phyloP scores from a whole-genome alignment of 1,284 basidiomycete species.

The Mycena sp. region DNA sequence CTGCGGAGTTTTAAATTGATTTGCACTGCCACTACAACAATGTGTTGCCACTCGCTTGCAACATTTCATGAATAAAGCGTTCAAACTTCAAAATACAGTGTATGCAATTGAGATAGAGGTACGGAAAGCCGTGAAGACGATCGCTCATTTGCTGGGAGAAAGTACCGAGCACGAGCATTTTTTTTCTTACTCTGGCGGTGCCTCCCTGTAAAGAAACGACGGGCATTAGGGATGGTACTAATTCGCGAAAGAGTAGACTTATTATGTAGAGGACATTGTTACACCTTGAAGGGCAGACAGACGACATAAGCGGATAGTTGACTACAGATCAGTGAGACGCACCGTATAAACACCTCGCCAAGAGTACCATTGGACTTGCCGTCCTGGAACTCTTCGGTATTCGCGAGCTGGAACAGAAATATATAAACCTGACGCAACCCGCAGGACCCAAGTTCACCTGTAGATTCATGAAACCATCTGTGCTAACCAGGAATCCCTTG shows the following conservation, averaged over 20 bases:
- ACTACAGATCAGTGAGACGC: slow-evolving; percentile 40
- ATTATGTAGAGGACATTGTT: slow-evolving; percentile 96
- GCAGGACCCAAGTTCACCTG: slow-evolving; percentile 67
- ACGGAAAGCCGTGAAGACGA: not conserved
- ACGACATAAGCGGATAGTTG: slow-evolving; percentile 19
- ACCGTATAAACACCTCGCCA: slow-evolving; percentile 99
- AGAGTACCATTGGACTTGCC: slow-evolving; percentile 95
- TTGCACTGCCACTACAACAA: not conserved
- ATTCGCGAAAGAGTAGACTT: slow-evolving; percentile 55
- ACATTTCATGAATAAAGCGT: not conserved
- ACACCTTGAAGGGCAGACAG: slow-evolving; percentile 47
- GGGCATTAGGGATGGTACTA: slow-evolving; percentile 39
- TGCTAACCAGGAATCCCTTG: slow-evolving; percentile 98
- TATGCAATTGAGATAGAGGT: slow-evolving; percentile 4
- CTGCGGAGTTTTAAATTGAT: not conserved
- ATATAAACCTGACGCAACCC: not conserved
- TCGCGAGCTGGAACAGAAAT: slow-evolving; percentile 76
- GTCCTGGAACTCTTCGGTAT: slow-evolving; percentile 98
- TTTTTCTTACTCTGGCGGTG: slow-evolving; percentile 53
- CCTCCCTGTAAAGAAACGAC: slow-evolving; percentile 70
- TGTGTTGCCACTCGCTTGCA: not conserved
- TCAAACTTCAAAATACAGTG: not conserved
- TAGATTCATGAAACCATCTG: slow-evolving; percentile 99
- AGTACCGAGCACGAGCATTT: not conserved
- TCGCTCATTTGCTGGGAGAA: not conserved